Conservation (phyloP, 805 yeast species). For the Cyberlindnera subsufficiens region DNA sequence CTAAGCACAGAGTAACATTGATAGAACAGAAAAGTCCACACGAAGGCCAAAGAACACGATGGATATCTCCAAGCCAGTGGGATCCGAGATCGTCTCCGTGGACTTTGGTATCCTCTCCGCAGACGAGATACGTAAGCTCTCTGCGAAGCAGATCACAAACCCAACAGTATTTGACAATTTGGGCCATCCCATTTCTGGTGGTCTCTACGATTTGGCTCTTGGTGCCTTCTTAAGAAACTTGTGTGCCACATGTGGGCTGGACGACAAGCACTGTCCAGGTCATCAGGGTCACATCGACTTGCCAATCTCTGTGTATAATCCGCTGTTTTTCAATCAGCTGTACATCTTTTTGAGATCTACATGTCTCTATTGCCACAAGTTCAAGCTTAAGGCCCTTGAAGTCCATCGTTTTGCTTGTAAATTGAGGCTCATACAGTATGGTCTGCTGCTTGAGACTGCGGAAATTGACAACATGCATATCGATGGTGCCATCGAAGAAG, state of each 20-base stretch:
- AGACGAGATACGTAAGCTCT: slow-evolving; percentile 75
- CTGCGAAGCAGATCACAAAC: slow-evolving; percentile 93
- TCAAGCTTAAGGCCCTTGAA: slow-evolving; percentile 64
- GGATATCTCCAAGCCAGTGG: slow-evolving; percentile 97
- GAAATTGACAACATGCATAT: slow-evolving; percentile 59
- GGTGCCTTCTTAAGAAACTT: slow-evolving; percentile 89
- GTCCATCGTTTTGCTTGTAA: slow-evolving; percentile 74
- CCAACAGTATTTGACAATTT: slow-evolving; percentile 94
- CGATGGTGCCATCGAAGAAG: slow-evolving; percentile 38
- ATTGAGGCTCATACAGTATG: slow-evolving; percentile 78
- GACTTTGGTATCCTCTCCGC: slow-evolving; percentile 84
- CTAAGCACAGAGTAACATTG: slow-evolving; percentile 6
- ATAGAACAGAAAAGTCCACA: background rate
- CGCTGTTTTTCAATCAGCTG: slow-evolving; percentile 88
- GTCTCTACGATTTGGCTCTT: slow-evolving; percentile 88
- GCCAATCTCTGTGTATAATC: slow-evolving; percentile 94
- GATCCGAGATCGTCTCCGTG: slow-evolving; percentile 87
- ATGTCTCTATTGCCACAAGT: slow-evolving; percentile 87
- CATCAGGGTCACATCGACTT: slow-evolving; percentile 97
- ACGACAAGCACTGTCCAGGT: slow-evolving; percentile 93
- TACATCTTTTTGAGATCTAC: slow-evolving; percentile 76
- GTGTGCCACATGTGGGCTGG: slow-evolving; percentile 92
- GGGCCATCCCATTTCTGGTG: slow-evolving; percentile 94
- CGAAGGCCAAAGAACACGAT: slow-evolving; percentile 31
- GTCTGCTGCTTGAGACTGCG: slow-evolving; percentile 72